phyloP scores from a whole-genome alignment of 495 filamentous ascomycete species.

The Neurospora sp. region DNA sequence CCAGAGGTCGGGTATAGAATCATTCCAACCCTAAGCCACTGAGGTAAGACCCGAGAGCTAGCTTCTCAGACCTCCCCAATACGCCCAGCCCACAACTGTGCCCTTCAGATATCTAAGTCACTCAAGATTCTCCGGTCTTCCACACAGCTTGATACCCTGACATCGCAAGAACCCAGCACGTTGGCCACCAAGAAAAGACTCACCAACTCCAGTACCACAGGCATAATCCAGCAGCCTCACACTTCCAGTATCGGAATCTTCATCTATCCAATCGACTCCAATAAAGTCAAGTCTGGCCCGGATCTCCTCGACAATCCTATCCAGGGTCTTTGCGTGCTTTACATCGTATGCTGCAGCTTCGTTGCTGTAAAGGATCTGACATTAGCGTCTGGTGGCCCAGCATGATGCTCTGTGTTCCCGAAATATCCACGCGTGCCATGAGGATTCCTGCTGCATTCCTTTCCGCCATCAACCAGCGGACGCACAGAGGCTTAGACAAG shows the following conservation, averaged over 20 bases:
- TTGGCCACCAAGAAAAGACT: constrained; percentile 30
- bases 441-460: neutral
- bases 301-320: constrained; percentile 36
- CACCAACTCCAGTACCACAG: constrained; percentile 57
- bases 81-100: neutral
- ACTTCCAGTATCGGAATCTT: constrained; percentile 22
- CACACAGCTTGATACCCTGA: neutral
- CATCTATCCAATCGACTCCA: constrained; percentile 43
- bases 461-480: neutral
- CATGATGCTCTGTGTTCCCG: neutral
- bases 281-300: constrained; percentile 49
- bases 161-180: constrained; percentile 18
- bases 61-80: neutral
- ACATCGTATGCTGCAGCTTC: constrained; percentile 31
- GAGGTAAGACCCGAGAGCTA: neutral
- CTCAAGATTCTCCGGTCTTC: neutral
- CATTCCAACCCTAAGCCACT: neutral
- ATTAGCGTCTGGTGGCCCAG: neutral
- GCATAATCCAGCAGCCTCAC: constrained; percentile 65
- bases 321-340: constrained; percentile 29
- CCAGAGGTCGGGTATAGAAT: neutral
- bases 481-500: neutral
- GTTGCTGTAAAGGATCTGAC: constrained; percentile 13
- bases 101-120: neutral
- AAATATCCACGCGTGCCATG: neutral